phyloP scores from a whole-genome alignment of 2,329 filamentous ascomycete genomes.

The Aspergillus jensenii region DNA sequence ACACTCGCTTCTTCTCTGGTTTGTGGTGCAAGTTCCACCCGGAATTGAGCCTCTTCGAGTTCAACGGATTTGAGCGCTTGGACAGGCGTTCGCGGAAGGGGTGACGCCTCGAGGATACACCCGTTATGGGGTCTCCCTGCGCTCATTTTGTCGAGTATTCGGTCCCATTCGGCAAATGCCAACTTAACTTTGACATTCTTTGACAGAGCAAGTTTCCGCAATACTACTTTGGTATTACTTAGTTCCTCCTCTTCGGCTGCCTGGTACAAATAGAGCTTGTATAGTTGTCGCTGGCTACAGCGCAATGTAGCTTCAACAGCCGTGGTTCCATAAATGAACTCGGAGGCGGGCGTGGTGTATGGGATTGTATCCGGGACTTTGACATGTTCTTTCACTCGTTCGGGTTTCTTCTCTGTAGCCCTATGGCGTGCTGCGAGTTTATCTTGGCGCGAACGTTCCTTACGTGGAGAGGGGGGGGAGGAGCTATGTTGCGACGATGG shows the following conservation, averaged over 20 bases:
- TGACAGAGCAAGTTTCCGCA: constrained; percentile 41
- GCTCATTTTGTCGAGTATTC: constrained; percentile 79
- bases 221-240: constrained; percentile 38
- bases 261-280: constrained; percentile 77
- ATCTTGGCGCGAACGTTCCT: not conserved
- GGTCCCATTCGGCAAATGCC: constrained; percentile 63
- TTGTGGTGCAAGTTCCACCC: constrained; percentile 64
- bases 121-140: constrained; percentile 85
- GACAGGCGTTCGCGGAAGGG: constrained; percentile 71
- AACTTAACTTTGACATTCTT: constrained; percentile 56
- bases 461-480: not conserved
- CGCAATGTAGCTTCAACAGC: constrained; percentile 78
- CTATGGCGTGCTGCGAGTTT: constrained; percentile 14
- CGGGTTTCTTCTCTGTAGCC: constrained; percentile 27
- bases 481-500: not conserved
- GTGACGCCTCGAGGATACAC: constrained; percentile 81
- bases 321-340: constrained; percentile 85
- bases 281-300: constrained; percentile 68
- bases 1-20: constrained; percentile 70
- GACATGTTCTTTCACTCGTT: constrained; percentile 34
- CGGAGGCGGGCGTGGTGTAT: constrained; percentile 81
- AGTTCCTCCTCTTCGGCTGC: constrained; percentile 56
- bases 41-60: constrained; percentile 53
- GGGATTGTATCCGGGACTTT: constrained; percentile 52
- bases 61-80: constrained; percentile 55